A percentile compares a stretch with the other conserved stretches of the same genome.
phyloP scores from a whole-genome alignment of 176 grass and related monocot species.

The Elaeis guineensis region DNA sequence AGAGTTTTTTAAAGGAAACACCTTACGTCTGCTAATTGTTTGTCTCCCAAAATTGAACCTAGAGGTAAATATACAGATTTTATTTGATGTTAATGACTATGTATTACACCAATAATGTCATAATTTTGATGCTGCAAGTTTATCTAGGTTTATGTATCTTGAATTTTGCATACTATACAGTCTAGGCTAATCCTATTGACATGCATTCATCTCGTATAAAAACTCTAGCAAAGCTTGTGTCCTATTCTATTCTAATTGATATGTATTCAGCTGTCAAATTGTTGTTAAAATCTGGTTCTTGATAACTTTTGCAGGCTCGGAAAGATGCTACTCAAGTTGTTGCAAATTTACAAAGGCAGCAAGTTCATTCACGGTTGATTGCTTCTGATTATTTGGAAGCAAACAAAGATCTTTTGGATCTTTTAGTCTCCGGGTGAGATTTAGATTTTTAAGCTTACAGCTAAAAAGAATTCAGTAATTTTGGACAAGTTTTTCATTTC shows the following conservation, averaged over 20 bases:
- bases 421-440: slow-evolving; percentile 45
- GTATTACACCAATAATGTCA: no score
- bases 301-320: slow-evolving; percentile 27
- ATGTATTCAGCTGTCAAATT: neutral
- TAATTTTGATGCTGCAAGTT: no score
- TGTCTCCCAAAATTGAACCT: slow-evolving; percentile 33
- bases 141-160: no score
- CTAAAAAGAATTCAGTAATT: no score
- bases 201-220: no score
- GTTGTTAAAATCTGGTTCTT: neutral
- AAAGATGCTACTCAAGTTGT: slow-evolving; percentile 55
- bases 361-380: slow-evolving; percentile 42
- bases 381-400: slow-evolving; percentile 55
- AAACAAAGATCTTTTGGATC: slow-evolving; percentile 51
- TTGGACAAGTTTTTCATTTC: no score
- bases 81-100: neutral
- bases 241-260: neutral
- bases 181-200: no score
- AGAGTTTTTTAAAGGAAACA: slow-evolving; percentile 52
- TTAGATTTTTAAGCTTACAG: neutral
- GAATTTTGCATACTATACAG: no score
- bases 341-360: slow-evolving; percentile 60
- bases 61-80: slow-evolving; percentile 26
- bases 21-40: slow-evolving; percentile 30
- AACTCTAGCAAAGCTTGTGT: no score